phyloP scores from a whole-genome alignment of 768 basidiomycete species.

The Nevesoporus exiguus region DNA sequence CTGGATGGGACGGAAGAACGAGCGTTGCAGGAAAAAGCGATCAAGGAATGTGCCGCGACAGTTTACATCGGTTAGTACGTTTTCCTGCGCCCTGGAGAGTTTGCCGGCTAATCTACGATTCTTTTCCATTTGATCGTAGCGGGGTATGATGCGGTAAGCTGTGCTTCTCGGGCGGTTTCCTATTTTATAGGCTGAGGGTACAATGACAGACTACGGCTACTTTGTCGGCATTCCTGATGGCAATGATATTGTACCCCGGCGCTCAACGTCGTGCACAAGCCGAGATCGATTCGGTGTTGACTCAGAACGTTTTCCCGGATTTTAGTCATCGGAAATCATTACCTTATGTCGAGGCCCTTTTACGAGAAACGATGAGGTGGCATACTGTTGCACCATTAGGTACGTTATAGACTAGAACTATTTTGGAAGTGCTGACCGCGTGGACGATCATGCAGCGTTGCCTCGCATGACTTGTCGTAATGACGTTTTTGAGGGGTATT shows the following conservation, averaged over 20 bases:
- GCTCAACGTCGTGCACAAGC: constrained; percentile 28
- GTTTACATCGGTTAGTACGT: constrained; percentile 28
- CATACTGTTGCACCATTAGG: constrained; percentile 30
- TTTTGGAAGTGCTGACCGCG: constrained; percentile 5
- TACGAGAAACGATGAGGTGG: constrained; percentile 34
- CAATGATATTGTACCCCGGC: constrained; percentile 32
- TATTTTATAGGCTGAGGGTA: background rate
- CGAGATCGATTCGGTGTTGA: constrained; percentile 27
- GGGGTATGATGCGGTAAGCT: constrained; percentile 27
- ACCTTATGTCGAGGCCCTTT: constrained; percentile 29
- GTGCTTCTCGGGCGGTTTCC: background rate
- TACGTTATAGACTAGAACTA: constrained; percentile 2
- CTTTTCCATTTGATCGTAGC: constrained; percentile 9
- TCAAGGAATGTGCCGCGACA: constrained; percentile 29
- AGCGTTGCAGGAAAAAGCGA: constrained; percentile 18
- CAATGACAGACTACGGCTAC: constrained; percentile 22
- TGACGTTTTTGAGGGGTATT: constrained; percentile 44
- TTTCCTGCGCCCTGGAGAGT: background rate
- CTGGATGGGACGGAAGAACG: constrained; percentile 15
- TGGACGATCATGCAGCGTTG: constrained; percentile 16
- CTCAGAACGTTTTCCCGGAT: constrained; percentile 17
- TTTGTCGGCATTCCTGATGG: constrained; percentile 24
- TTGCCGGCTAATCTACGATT: background rate
- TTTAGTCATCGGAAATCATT: constrained; percentile 25
- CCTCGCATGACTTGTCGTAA: constrained; percentile 33